A percentile compares a stretch with the other conserved stretches of the same genome.
These are phyloP conservation scores for Solanum habrochaites DNA, from an alignment of 257 asterid species.

Conservation along the genomic window DNA sequence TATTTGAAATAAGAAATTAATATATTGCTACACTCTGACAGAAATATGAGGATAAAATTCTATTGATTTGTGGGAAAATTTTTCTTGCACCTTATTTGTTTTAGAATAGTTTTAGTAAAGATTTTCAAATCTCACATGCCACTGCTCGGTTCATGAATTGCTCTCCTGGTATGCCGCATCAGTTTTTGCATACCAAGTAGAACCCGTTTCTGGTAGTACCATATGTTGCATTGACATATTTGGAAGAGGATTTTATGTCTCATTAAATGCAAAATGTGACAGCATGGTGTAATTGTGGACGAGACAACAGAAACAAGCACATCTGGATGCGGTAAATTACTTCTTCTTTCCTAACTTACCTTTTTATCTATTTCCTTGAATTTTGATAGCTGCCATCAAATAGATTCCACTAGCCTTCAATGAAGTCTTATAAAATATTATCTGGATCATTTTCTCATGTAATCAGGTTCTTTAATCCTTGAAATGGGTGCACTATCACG, in stretches of 20 bases:
- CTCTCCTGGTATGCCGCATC: neutral
- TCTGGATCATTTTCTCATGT: constrained; percentile 6
- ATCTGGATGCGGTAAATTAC: constrained; percentile 75
- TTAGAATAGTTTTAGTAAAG: neutral
- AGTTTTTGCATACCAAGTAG: neutral
- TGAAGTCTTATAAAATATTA: neutral
- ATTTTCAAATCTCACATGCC: neutral
- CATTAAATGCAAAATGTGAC: constrained; percentile 27
- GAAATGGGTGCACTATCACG: constrained; percentile 97
- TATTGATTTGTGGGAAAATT: neutral
- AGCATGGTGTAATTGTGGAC: constrained; percentile 82
- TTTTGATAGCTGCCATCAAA: neutral
- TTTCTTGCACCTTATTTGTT: neutral
- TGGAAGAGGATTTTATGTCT: constrained; percentile 12
- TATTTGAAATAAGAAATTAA: neutral
- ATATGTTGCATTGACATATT: neutral
- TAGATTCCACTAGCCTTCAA: neutral
- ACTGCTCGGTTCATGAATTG: neutral
- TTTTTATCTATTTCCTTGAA: constrained; percentile 3
- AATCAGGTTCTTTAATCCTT: constrained; percentile 84
- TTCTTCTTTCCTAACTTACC: neutral
- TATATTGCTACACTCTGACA: neutral
- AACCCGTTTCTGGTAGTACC: neutral
- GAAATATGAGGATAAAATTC: neutral
- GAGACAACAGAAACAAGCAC: constrained; percentile 98